phyloP scores from a whole-genome alignment of 2,329 filamentous ascomycete genomes.

The Epichloe festucae region DNA sequence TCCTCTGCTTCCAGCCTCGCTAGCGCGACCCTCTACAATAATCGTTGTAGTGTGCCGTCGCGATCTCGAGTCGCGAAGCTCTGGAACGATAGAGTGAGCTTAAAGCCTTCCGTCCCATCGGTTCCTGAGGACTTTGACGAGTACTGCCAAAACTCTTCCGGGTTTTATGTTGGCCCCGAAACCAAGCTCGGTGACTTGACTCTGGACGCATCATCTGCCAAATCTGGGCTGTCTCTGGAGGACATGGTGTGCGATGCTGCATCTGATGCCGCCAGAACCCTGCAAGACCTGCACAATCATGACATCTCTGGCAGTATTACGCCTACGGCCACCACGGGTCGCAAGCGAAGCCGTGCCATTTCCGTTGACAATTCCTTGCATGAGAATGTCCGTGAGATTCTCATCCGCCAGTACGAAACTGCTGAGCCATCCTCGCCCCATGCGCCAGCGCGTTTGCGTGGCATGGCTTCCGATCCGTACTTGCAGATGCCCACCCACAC shows the following conservation, averaged over 20 bases:
- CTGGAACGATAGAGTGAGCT: slow-evolving; percentile 40
- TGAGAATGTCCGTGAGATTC: slow-evolving; percentile 53
- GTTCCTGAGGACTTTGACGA: slow-evolving; percentile 45
- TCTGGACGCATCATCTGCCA: slow-evolving; percentile 32
- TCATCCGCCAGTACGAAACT: slow-evolving; percentile 26
- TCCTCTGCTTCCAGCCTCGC: slow-evolving; percentile 48
- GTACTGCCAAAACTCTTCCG: slow-evolving; percentile 37
- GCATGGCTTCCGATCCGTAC: slow-evolving; percentile 13
- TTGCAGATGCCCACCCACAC: slow-evolving; percentile 27
- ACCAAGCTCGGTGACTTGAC: slow-evolving; percentile 38
- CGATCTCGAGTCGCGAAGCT: slow-evolving; percentile 49
- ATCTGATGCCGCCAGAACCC: slow-evolving; percentile 41
- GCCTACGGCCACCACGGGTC: slow-evolving; percentile 24
- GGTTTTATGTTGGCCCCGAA: slow-evolving; percentile 41
- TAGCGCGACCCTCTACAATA: slow-evolving; percentile 40
- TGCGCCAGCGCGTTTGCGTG: slow-evolving; percentile 24
- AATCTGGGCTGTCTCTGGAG: slow-evolving; percentile 34
- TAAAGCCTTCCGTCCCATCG: slow-evolving; percentile 39
- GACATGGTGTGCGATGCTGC: slow-evolving; percentile 28
- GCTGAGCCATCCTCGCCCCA: slow-evolving; percentile 22
- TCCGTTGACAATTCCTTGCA: slow-evolving; percentile 50
- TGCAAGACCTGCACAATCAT: slow-evolving; percentile 49
- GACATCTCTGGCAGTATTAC: slow-evolving; percentile 25
- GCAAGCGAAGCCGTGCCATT: slow-evolving; percentile 46
- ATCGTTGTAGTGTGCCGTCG: slow-evolving; percentile 42